A percentile compares a stretch with the other conserved stretches of the same genome.
These are phyloP conservation scores for Anastatica hierochuntica DNA, from an alignment of 345 rosid species.

Conservation along the genomic window DNA sequence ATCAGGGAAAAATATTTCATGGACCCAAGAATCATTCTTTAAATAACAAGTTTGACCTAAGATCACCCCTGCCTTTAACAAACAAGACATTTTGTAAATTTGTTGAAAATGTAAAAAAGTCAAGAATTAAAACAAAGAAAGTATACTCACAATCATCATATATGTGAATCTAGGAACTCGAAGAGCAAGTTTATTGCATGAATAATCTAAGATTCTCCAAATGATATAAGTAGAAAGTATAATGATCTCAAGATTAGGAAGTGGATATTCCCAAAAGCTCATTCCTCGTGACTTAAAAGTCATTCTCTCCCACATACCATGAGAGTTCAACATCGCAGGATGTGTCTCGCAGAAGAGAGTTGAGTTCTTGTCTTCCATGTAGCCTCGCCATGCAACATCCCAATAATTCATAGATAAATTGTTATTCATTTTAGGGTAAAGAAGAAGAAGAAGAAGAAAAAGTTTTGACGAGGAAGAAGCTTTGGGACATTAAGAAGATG, in stretches of 20 bases:
- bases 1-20: slow-evolving; percentile 15
- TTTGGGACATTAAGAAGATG: background rate
- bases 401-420: background rate
- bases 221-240: slow-evolving; percentile 10
- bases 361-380: background rate
- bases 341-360: slow-evolving; percentile 16
- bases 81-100: background rate
- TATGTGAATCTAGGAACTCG: slow-evolving; percentile 19
- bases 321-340: slow-evolving; percentile 14
- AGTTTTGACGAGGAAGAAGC: background rate
- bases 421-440: background rate
- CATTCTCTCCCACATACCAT: slow-evolving; percentile 22
- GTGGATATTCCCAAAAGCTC: slow-evolving; percentile 26
- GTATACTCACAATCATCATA: slow-evolving; percentile 26
- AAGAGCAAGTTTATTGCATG: slow-evolving; percentile 12
- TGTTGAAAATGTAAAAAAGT: background rate
- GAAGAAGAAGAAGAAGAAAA: background rate
- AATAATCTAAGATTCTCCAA: slow-evolving; percentile 18
- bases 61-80: slow-evolving; percentile 22
- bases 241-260: slow-evolving; percentile 21
- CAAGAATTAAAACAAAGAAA: background rate
- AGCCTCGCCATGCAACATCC: slow-evolving; percentile 19
- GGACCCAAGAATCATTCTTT: slow-evolving; percentile 9
- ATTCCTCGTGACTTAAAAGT: background rate
- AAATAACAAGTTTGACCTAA: slow-evolving; percentile 16